phyloP scores from a whole-genome alignment of 1,284 basidiomycete species.

The Leccinum solheimii region DNA sequence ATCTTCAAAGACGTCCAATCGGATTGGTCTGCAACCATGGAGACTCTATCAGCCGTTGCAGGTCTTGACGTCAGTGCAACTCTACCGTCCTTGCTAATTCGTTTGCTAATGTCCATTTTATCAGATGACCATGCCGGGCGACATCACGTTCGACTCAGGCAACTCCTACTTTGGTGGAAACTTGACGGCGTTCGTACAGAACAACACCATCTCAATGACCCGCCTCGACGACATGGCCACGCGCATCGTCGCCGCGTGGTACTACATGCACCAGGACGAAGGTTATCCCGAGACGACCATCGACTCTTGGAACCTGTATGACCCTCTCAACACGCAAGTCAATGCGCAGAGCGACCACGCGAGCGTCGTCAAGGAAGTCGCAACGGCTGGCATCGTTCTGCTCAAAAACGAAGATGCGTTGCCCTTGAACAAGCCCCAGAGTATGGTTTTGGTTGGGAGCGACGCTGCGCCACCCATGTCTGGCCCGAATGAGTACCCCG shows the following conservation, averaged over 20 bases:
- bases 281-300: conserved; percentile 58
- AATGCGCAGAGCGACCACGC: conserved; percentile 61
- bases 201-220: conserved; percentile 39
- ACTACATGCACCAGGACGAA: conserved; percentile 56
- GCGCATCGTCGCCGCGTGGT: conserved; percentile 64
- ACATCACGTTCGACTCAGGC: conserved; percentile 33
- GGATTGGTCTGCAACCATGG: conserved; percentile 47
- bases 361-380: conserved; percentile 64
- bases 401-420: conserved; percentile 71
- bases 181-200: conserved; percentile 39
- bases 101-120: conserved; percentile 1
- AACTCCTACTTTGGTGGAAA: conserved; percentile 32
- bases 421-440: conserved; percentile 49
- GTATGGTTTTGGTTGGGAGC: conserved; percentile 40
- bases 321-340: conserved; percentile 51
- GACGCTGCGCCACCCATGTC: conserved; percentile 56
- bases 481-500: conserved; percentile 59
- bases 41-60: conserved; percentile 38
- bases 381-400: conserved; percentile 68
- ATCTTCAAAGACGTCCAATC: conserved; percentile 28
- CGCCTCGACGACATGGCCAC: conserved; percentile 70
- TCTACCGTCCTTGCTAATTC: no score
- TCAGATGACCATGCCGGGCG: conserved; percentile 45
- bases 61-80: conserved; percentile 46
- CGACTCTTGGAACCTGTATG: conserved; percentile 50